These are phyloP conservation scores for Tylopilus plumbeoviolaceoides DNA, from an alignment of 768 basidiomycete species.

Conservation along the genomic window DNA sequence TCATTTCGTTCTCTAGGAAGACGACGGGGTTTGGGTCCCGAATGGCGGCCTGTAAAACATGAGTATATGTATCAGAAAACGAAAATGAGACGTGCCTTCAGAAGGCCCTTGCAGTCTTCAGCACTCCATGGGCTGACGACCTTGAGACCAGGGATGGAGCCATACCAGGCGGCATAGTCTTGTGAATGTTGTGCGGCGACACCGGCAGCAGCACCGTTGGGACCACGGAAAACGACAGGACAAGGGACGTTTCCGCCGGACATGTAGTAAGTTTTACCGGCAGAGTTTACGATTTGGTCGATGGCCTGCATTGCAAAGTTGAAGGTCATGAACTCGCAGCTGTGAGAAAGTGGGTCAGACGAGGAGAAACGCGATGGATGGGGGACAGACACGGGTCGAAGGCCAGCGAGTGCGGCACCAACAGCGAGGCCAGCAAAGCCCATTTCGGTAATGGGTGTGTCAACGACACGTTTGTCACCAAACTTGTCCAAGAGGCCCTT, in stretches of 20 bases:
- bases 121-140: constrained; percentile 97
- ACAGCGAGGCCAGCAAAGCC: constrained; percentile 97
- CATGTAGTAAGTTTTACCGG: constrained; percentile 99
- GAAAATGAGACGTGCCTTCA: constrained; percentile 61
- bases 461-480: constrained; percentile 96
- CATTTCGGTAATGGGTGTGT: constrained; percentile 97
- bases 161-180: constrained; percentile 96
- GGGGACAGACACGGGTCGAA: constrained; percentile 77
- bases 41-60: constrained; percentile 70
- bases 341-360: constrained; percentile 27
- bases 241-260: constrained; percentile 98
- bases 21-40: constrained; percentile 98
- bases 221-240: constrained; percentile 98
- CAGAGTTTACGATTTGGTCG: constrained; percentile 99
- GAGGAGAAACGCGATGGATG: neutral
- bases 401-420: constrained; percentile 90
- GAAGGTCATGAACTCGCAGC: constrained; percentile 99
- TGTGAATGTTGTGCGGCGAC: constrained; percentile 97
- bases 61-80: neutral
- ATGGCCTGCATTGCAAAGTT: constrained; percentile 99
- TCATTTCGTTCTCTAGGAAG: constrained; percentile 98
- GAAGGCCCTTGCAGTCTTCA: constrained; percentile 98
- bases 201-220: constrained; percentile 97
- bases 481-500: constrained; percentile 99
- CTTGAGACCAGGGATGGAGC: constrained; percentile 90